phyloP scores from a whole-genome alignment of 106 monocot species.

The Iris macrosiphon region DNA sequence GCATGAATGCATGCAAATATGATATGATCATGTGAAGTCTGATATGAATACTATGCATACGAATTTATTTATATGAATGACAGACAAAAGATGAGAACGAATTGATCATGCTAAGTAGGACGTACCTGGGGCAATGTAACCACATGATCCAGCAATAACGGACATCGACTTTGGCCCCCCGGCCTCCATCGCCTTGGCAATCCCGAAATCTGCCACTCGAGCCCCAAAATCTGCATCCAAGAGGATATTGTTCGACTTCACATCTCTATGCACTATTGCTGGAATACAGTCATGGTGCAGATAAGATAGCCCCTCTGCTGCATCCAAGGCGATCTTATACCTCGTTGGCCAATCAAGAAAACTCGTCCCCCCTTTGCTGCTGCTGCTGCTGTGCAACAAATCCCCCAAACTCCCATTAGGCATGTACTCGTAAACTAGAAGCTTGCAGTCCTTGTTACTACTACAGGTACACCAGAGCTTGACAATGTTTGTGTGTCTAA shows the following conservation, averaged over 20 bases:
- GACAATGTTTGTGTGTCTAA: slow-evolving; percentile 23
- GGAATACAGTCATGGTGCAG: slow-evolving; percentile 26
- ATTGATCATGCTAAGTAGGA: slow-evolving; percentile 17
- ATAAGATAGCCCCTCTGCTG: slow-evolving; percentile 22
- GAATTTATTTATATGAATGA: background rate
- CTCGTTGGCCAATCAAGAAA: slow-evolving; percentile 19
- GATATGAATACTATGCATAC: background rate
- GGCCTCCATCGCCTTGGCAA: slow-evolving; percentile 27
- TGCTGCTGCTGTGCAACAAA: slow-evolving; percentile 11
- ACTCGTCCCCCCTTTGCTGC: background rate
- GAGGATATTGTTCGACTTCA: slow-evolving; percentile 25
- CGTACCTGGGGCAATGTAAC: slow-evolving; percentile 61
- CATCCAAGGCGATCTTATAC: slow-evolving; percentile 21
- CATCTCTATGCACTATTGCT: slow-evolving; percentile 22
- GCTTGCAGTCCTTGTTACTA: slow-evolving; percentile 8
- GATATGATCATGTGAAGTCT: no score
- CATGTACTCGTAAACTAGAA: slow-evolving; percentile 28
- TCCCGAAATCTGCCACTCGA: slow-evolving; percentile 37
- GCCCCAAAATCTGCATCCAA: slow-evolving; percentile 19
- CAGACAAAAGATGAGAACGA: no score
- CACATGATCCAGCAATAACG: slow-evolving; percentile 40
- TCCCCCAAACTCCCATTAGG: slow-evolving; percentile 26
- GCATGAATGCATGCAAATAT: no score
- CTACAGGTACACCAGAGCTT: slow-evolving; percentile 18
- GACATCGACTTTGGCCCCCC: slow-evolving; percentile 31